phyloP scores from a whole-genome alignment of 768 basidiomycete genomes.

The Scleroderma bovista region DNA sequence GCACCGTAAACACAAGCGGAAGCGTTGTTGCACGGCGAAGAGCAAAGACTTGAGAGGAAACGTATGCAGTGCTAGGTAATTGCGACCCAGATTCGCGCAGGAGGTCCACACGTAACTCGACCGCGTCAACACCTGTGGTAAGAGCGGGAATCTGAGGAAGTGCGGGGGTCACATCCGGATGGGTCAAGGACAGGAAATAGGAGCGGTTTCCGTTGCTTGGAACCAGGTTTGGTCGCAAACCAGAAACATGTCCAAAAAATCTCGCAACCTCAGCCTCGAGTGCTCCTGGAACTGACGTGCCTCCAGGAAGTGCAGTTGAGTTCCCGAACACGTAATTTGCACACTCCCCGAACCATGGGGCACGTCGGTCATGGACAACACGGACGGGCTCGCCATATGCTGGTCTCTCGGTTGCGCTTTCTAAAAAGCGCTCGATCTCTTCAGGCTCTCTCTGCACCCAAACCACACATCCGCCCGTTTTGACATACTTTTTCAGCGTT shows the following conservation, averaged over 20 bases:
- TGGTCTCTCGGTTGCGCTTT: slow-evolving; percentile 70
- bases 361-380: slow-evolving; percentile 79
- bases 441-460: slow-evolving; percentile 76
- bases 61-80: slow-evolving; percentile 65
- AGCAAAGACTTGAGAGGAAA: slow-evolving; percentile 73
- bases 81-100: slow-evolving; percentile 50
- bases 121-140: slow-evolving; percentile 79
- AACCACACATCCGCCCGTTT: slow-evolving; percentile 66
- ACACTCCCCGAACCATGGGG: slow-evolving; percentile 83
- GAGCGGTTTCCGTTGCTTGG: slow-evolving; percentile 59
- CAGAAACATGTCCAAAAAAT: slow-evolving; percentile 88
- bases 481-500: slow-evolving; percentile 60
- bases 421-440: slow-evolving; percentile 79
- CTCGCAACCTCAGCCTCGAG: slow-evolving; percentile 56
- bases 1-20: slow-evolving; percentile 89
- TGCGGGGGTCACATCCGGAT: slow-evolving; percentile 76
- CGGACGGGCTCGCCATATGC: slow-evolving; percentile 82
- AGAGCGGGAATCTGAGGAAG: slow-evolving; percentile 66
- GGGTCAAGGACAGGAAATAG: slow-evolving; percentile 90
- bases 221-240: slow-evolving; percentile 59
- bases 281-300: slow-evolving; percentile 24
- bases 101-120: slow-evolving; percentile 93
- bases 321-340: slow-evolving; percentile 83
- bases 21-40: slow-evolving; percentile 72
- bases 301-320: slow-evolving; percentile 38